Percentiles rank a stretch among this genome's conserved stretches.
Conservation (phyloP, 768 basidiomycete genomes). For the Trametes cubensis region DNA sequence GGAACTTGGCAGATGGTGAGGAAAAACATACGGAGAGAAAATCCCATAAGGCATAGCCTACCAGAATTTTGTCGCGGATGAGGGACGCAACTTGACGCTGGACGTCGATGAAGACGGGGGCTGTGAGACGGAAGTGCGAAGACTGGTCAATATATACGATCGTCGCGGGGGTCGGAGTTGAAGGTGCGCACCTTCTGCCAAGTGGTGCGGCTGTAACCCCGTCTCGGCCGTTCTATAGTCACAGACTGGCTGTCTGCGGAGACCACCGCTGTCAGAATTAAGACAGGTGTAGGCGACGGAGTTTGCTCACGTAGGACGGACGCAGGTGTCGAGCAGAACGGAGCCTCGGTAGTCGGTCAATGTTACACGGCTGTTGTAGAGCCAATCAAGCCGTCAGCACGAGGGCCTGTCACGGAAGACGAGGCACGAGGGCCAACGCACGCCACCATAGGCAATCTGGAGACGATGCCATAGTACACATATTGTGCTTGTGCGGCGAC, state of each 20-base stretch:
- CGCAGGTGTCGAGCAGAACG: constrained; percentile 50
- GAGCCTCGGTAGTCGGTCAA: constrained; percentile 51
- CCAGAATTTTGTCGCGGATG: constrained; percentile 50
- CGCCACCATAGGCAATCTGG: constrained; percentile 55
- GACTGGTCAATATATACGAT: background rate
- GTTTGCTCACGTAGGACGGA: constrained; percentile 53
- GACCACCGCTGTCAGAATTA: background rate
- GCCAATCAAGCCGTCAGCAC: constrained; percentile 6
- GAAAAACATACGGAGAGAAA: constrained; percentile 49
- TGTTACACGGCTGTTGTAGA: constrained; percentile 48
- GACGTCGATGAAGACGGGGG: constrained; percentile 52
- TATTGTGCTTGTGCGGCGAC: constrained; percentile 49
- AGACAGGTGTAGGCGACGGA: constrained; percentile 1
- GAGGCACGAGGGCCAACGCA: constrained; percentile 34
- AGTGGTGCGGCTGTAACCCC: constrained; percentile 44
- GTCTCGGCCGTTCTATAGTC: constrained; percentile 52
- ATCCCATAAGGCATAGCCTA: constrained; percentile 60
- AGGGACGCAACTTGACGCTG: constrained; percentile 47
- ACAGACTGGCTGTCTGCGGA: constrained; percentile 47
- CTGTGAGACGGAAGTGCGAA: constrained; percentile 32
- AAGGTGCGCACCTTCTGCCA: constrained; percentile 43
- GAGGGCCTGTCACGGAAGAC: constrained; percentile 11
- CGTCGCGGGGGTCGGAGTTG: background rate
- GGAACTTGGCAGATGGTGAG: background rate
- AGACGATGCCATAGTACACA: constrained; percentile 45